Conservation (phyloP, 2,329 filamentous ascomycete species). For the Pyrenochaeta sp. region DNA sequence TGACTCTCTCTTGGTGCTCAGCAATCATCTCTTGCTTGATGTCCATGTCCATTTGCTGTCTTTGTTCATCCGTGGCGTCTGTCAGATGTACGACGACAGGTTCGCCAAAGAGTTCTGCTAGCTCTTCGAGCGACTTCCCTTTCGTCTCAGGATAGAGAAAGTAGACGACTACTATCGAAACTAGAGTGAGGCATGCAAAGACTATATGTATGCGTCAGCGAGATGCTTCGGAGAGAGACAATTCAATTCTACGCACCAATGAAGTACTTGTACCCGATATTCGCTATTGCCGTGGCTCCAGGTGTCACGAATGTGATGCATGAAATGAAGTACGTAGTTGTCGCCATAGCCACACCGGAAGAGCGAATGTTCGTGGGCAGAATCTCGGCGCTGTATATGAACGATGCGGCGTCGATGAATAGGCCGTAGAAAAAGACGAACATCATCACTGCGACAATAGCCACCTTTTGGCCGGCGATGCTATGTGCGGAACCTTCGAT, state of each 20-base stretch:
- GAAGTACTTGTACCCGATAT: conserved; percentile 36
- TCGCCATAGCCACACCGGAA: conserved; percentile 22
- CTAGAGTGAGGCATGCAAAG: conserved; percentile 46
- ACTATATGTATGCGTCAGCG: conserved; percentile 20
- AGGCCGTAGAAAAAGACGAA: conserved; percentile 28
- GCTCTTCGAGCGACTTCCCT: conserved; percentile 65
- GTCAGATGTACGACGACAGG: conserved; percentile 31
- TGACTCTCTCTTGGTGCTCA: conserved; percentile 13
- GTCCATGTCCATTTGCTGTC: conserved; percentile 22
- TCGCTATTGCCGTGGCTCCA: conserved; percentile 27
- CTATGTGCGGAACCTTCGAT: conserved; percentile 18
- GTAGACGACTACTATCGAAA: conserved; percentile 55
- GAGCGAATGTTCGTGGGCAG: conserved; percentile 32
- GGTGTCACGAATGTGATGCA: conserved; percentile 29
- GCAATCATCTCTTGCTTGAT: conserved; percentile 26
- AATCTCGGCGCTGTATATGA: conserved; percentile 36
- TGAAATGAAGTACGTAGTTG: conserved; percentile 25
- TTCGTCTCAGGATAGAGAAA: conserved; percentile 67
- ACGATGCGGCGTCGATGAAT: conserved; percentile 32
- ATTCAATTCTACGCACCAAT: conserved; percentile 21
- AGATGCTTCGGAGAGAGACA: conserved; percentile 4
- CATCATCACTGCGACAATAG: conserved; percentile 34
- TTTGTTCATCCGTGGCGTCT: conserved; percentile 29
- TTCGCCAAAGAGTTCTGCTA: conserved; percentile 67
- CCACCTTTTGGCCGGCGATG: conserved; percentile 30